Percentiles rank a stretch among this genome's conserved stretches.
phyloP scores from a whole-genome alignment of 345 rosid genomes.

The Erucastrum elatum region DNA sequence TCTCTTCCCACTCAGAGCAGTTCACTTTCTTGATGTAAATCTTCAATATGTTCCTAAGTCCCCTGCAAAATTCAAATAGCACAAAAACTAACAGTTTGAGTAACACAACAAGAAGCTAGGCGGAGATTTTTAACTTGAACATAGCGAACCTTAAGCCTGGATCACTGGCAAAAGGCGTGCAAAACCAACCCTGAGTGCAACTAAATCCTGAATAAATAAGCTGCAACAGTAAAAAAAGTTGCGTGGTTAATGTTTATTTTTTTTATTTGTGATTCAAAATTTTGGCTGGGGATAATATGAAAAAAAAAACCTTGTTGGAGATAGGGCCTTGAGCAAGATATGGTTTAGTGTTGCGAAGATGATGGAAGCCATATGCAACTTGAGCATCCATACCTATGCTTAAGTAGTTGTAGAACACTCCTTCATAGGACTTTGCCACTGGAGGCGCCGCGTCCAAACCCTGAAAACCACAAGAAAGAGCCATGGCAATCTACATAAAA shows the following conservation, averaged over 20 bases:
- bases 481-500: background rate
- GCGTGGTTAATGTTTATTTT: background rate
- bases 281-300: background rate
- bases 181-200: slow-evolving; percentile 98
- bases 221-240: slow-evolving; percentile 42
- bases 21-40: slow-evolving; percentile 72
- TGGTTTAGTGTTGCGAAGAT: slow-evolving; percentile 90
- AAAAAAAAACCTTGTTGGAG: slow-evolving; percentile 78
- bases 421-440: slow-evolving; percentile 56
- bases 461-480: slow-evolving; percentile 45
- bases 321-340: slow-evolving; percentile 96
- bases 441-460: slow-evolving; percentile 60
- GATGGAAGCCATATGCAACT: slow-evolving; percentile 95
- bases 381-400: slow-evolving; percentile 99
- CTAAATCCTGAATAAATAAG: slow-evolving; percentile 84
- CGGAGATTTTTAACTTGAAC: background rate
- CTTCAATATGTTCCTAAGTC: slow-evolving; percentile 78
- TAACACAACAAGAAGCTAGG: background rate
- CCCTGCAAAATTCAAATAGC: slow-evolving; percentile 48
- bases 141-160: slow-evolving; percentile 75
- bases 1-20: slow-evolving; percentile 84
- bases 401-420: slow-evolving; percentile 92
- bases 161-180: slow-evolving; percentile 85
- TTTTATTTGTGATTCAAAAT: background rate
- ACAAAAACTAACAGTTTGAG: slow-evolving; percentile 5